Evolutionary conservation across 1,139 yeast species (phyloP).

Genomic region (Hyphopichia buzzinii): DNA sequence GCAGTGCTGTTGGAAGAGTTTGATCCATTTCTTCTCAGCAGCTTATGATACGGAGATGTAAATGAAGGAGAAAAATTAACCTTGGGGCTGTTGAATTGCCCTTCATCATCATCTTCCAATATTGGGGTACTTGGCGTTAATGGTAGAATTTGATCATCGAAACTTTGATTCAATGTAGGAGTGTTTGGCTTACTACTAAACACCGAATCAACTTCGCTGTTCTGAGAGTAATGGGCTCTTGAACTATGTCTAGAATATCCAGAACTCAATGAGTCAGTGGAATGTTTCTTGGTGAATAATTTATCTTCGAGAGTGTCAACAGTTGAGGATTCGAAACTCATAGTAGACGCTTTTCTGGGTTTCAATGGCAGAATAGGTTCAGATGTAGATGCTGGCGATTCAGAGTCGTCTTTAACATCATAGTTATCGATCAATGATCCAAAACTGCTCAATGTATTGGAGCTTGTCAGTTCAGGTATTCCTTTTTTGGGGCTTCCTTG

Average conservation of each 20-base stretch:
- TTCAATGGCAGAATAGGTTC: neutral
- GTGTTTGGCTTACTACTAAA: constrained; percentile 8
- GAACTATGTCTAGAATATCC: neutral
- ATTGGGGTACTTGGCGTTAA: constrained; percentile 23
- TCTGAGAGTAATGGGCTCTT: constrained; percentile 2
- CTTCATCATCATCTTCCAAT: constrained; percentile 11
- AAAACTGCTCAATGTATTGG: constrained; percentile 17
- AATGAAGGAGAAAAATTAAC: neutral
- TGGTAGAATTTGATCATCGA: constrained; percentile 10
- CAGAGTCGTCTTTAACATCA: constrained; percentile 8
- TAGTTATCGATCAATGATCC: constrained; percentile 25
- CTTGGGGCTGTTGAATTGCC: neutral
- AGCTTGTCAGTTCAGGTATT: constrained; percentile 10
- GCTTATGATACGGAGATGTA: neutral
- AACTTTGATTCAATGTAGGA: constrained; percentile 4
- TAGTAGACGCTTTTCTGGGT: no score
- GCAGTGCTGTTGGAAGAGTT: neutral
- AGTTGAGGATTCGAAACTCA: no score
- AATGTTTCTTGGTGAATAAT: neutral
- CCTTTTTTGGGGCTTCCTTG: constrained; percentile 5
- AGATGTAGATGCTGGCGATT: no score
- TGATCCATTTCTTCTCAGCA: neutral
- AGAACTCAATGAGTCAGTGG: neutral
- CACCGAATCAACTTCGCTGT: constrained; percentile 17
- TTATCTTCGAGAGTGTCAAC: no score